phyloP scores from a whole-genome alignment of 2,329 filamentous ascomycete genomes.

The Paramyrothecium roridum region DNA sequence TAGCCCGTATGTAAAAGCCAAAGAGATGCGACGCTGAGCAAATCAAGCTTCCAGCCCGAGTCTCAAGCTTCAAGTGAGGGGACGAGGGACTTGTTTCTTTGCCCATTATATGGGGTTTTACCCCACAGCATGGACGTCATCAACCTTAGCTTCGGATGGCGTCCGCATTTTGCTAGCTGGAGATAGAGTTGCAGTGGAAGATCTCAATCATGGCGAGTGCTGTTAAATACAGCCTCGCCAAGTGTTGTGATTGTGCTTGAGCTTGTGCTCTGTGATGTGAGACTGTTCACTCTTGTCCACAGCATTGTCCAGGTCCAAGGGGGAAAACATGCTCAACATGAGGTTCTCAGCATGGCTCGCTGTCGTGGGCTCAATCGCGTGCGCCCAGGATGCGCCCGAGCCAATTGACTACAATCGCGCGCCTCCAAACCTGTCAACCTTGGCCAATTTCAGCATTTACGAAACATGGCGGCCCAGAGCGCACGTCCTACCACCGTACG shows the following conservation, averaged over 20 bases:
- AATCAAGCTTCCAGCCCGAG: no score
- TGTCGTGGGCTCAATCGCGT: slow-evolving; percentile 9
- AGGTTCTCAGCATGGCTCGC: slow-evolving; percentile 9
- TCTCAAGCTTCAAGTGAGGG: no score
- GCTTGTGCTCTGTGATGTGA: neutral
- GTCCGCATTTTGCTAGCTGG: neutral
- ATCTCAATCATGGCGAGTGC: neutral
- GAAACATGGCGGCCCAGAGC: slow-evolving; percentile 29
- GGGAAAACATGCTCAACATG: slow-evolving; percentile 8
- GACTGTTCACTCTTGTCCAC: neutral
- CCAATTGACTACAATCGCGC: slow-evolving; percentile 29
- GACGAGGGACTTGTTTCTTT: no score
- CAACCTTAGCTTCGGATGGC: no score
- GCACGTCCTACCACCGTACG: slow-evolving; percentile 34
- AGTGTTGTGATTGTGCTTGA: neutral
- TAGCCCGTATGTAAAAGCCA: no score
- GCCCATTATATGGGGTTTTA: no score
- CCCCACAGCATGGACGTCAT: no score
- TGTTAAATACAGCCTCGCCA: neutral
- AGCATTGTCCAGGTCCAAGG: neutral
- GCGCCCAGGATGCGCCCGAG: slow-evolving; percentile 9
- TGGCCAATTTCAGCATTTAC: slow-evolving; percentile 30
- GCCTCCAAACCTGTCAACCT: slow-evolving; percentile 34
- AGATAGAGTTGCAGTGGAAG: neutral
- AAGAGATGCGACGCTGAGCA: no score